Conservation (phyloP, 140 eudicot genomes). For the Flaveria floridana region DNA sequence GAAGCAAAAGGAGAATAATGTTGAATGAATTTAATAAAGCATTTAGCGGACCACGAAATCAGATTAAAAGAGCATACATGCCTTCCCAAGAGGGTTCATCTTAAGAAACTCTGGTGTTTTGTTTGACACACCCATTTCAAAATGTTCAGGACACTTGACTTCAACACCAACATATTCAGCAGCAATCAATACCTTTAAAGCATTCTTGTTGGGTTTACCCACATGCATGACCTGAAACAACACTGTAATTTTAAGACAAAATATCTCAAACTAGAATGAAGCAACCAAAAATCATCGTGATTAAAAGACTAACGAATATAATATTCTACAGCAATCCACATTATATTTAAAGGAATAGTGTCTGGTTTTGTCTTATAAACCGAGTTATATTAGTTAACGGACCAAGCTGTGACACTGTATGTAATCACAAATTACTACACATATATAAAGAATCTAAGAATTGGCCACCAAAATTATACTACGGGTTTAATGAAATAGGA, state of each 20-base stretch:
- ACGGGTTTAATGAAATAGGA: too few relatives aligned
- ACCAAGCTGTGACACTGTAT: too few relatives aligned
- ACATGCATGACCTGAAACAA: constrained; percentile 48
- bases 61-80: background rate
- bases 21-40: background rate
- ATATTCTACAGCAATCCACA: too few relatives aligned
- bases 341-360: too few relatives aligned
- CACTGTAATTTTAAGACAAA: constrained; percentile 20
- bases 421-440: too few relatives aligned
- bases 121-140: constrained; percentile 75
- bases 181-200: constrained; percentile 53
- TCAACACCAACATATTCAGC: constrained; percentile 63
- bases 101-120: constrained; percentile 70
- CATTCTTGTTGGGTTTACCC: constrained; percentile 49
- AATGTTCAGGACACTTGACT: constrained; percentile 48
- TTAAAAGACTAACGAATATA: too few relatives aligned
- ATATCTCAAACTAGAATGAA: constrained; percentile 36
- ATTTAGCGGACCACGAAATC: background rate
- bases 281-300: too few relatives aligned
- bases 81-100: constrained; percentile 96
- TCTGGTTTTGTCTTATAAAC: too few relatives aligned
- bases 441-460: too few relatives aligned
- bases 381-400: too few relatives aligned
- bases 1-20: background rate
- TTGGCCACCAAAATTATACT: too few relatives aligned